Conservation (phyloP, 2,329 filamentous ascomycete genomes). For the Verticillium tricorpus region DNA sequence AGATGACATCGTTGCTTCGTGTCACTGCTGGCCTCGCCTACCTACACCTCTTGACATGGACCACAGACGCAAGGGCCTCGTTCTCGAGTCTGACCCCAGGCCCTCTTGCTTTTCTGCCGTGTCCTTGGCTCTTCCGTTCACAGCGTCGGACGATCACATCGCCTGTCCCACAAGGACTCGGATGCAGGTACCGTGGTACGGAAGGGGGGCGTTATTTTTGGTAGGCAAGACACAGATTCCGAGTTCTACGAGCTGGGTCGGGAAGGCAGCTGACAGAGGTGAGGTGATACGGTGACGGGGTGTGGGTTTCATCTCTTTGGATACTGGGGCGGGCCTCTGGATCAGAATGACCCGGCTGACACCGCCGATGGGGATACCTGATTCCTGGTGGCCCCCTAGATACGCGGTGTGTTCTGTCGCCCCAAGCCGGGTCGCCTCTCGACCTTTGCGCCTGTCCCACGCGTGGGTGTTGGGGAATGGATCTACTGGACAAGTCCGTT, state of each 20-base stretch:
- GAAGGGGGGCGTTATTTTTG: background rate
- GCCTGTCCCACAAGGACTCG: background rate
- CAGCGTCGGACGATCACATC: background rate
- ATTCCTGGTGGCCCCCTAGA: too few relatives aligned
- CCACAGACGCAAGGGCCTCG: background rate
- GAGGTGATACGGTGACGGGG: background rate
- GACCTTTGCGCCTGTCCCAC: too few relatives aligned
- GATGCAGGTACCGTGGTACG: background rate
- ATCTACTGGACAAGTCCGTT: slow-evolving; percentile 42
- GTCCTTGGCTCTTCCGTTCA: background rate
- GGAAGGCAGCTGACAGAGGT: background rate
- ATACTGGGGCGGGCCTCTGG: background rate
- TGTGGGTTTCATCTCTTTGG: background rate
- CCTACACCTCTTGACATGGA: background rate
- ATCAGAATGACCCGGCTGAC: background rate
- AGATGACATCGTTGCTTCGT: background rate
- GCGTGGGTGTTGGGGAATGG: background rate
- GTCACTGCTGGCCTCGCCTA: background rate
- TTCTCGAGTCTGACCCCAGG: background rate
- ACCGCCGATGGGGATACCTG: too few relatives aligned
- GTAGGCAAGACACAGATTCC: background rate
- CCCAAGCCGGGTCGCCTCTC: too few relatives aligned
- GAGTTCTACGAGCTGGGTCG: background rate
- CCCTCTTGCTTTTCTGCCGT: background rate
- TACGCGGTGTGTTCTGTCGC: too few relatives aligned